These are phyloP conservation scores for Spinacia oleracea DNA, from an alignment of 179 eudicot genomes.

Conservation along the genomic window DNA sequence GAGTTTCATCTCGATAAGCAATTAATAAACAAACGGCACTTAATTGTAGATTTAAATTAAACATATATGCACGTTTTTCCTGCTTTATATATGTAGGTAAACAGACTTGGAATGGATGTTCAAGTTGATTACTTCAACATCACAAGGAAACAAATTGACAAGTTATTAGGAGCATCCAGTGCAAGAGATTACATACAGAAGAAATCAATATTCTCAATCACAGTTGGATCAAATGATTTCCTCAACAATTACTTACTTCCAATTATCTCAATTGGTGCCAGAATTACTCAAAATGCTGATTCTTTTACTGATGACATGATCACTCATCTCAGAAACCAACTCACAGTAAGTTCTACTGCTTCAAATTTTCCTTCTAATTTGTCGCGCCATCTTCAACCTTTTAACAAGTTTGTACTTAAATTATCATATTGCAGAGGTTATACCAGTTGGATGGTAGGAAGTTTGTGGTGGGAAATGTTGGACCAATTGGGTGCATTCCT, in stretches of 20 bases:
- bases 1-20: too few relatives aligned
- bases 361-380: not conserved
- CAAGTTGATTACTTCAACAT: constrained; percentile 88
- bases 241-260: constrained; percentile 93
- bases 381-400: not conserved
- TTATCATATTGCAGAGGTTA: constrained; percentile 54
- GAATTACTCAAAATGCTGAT: constrained; percentile 73
- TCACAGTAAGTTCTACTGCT: constrained; percentile 45
- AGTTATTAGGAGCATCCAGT: constrained; percentile 61
- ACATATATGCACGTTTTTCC: not conserved
- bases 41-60: too few relatives aligned
- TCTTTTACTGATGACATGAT: constrained; percentile 75
- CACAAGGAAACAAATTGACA: constrained; percentile 75
- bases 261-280: constrained; percentile 72
- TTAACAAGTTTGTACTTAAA: not conserved
- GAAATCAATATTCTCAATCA: constrained; percentile 80
- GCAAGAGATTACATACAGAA: constrained; percentile 62
- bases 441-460: constrained; percentile 82
- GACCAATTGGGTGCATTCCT: constrained; percentile 98
- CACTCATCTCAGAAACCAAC: constrained; percentile 64
- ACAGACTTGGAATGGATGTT: constrained; percentile 94
- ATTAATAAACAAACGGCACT: too few relatives aligned
- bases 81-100: constrained; percentile 50
- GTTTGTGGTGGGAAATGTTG: constrained; percentile 79
- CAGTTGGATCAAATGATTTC: constrained; percentile 90